Conservation (phyloP, 257 asterid genomes). For the Penstemon barbatus region DNA sequence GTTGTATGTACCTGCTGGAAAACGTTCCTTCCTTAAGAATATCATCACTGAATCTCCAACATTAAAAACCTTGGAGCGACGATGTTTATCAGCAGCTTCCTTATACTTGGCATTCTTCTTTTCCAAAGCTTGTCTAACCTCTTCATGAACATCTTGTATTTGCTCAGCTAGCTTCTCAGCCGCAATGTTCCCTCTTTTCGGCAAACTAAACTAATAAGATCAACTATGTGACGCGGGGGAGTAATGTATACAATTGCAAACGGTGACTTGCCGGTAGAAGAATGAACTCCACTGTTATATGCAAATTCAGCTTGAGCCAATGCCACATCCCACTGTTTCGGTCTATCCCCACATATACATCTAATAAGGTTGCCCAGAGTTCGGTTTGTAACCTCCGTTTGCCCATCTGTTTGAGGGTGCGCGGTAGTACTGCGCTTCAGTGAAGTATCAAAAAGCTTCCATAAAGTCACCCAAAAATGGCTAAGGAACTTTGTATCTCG, state of each 20-base stretch:
- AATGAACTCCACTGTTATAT: neutral
- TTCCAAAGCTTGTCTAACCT: no score
- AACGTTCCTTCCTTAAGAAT: neutral
- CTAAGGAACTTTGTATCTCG: no score
- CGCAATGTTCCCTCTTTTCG: no score
- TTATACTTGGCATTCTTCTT: no score
- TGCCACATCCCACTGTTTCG: neutral
- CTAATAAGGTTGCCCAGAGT: neutral
- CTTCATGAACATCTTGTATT: no score
- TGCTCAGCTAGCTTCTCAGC: no score
- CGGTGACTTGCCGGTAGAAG: neutral
- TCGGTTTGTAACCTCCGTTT: neutral
- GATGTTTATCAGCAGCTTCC: neutral
- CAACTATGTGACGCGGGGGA: no score
- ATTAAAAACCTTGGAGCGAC: neutral
- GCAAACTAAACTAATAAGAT: neutral
- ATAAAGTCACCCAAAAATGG: no score
- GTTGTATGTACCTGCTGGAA: slow-evolving; percentile 3
- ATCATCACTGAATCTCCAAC: neutral
- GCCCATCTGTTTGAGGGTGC: neutral
- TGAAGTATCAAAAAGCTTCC: neutral
- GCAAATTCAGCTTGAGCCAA: neutral
- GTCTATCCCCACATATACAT: neutral
- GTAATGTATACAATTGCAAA: neutral
- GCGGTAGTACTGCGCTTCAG: neutral